These are phyloP conservation scores for Terana coerulea DNA, from an alignment of 768 basidiomycete species.

Conservation along the genomic window DNA sequence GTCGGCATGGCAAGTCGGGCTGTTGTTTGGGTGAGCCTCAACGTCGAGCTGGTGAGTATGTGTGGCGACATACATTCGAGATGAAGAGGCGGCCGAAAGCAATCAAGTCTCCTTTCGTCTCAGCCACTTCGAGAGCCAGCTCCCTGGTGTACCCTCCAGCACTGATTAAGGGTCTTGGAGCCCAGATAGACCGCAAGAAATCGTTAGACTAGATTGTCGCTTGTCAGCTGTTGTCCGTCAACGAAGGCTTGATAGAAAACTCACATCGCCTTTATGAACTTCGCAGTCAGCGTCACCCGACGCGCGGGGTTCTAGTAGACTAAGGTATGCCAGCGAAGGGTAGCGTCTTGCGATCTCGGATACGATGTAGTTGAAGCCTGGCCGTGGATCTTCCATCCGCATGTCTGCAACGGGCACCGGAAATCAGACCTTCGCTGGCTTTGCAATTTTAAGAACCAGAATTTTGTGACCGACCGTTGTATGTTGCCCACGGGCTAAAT, in stretches of 20 bases:
- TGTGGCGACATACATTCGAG: constrained; percentile 16
- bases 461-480: constrained; percentile 21
- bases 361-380: constrained; percentile 50
- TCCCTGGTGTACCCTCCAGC: constrained; percentile 20
- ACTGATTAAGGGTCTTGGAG: constrained; percentile 14
- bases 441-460: constrained; percentile 3
- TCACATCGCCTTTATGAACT: constrained; percentile 13
- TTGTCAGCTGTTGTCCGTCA: not conserved
- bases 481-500: constrained; percentile 28
- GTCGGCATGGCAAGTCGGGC: too few species aligned
- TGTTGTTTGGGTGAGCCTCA: too few species aligned
- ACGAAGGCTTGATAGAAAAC: not conserved
- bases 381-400: constrained; percentile 49
- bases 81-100: constrained; percentile 11
- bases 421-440: not conserved
- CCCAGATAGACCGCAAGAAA: constrained; percentile 24
- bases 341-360: constrained; percentile 32
- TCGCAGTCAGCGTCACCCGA: constrained; percentile 1
- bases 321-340: constrained; percentile 39
- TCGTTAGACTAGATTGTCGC: constrained; percentile 16
- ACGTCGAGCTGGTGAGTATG: too few species aligned
- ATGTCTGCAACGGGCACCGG: constrained; percentile 25
- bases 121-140: constrained; percentile 15
- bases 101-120: constrained; percentile 9
- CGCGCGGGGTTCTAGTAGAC: constrained; percentile 28